These are phyloP conservation scores for Prunus armeniaca DNA, from an alignment of 306 rosid genomes.

Conservation along the genomic window DNA sequence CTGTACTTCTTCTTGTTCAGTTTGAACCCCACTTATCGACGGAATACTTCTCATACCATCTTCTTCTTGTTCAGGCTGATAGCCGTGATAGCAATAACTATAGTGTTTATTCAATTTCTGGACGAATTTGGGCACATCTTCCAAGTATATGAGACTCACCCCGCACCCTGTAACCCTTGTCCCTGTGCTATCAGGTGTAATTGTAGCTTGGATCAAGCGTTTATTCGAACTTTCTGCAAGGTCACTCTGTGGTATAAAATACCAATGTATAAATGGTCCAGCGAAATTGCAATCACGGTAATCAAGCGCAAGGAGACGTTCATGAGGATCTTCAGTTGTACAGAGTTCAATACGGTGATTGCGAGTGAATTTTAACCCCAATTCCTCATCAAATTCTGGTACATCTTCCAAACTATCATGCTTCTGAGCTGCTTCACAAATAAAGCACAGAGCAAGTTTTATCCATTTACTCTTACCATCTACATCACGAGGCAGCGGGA, in stretches of 20 bases:
- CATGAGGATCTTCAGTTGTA: constrained; percentile 14
- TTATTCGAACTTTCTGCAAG: neutral
- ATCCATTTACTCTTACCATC: constrained; percentile 8
- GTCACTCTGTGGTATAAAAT: neutral
- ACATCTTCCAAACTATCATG: neutral
- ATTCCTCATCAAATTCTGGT: neutral
- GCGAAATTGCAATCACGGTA: neutral
- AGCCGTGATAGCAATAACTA: neutral
- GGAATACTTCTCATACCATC: too few species aligned
- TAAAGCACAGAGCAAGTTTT: constrained; percentile 15
- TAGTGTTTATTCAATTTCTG: neutral
- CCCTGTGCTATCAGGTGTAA: neutral
- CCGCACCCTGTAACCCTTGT: neutral
- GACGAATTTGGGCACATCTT: neutral
- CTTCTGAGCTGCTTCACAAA: neutral
- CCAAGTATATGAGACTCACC: neutral
- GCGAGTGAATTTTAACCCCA: neutral
- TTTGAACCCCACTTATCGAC: neutral
- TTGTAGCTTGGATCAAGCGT: neutral
- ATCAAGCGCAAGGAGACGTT: neutral
- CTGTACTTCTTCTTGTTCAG: neutral
- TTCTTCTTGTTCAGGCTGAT: neutral
- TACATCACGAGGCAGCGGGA: neutral
- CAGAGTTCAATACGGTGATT: neutral
- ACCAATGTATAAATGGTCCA: neutral